These are phyloP conservation scores for Citrus unshiu DNA, from an alignment of 345 rosid genomes.

Conservation along the genomic window DNA sequence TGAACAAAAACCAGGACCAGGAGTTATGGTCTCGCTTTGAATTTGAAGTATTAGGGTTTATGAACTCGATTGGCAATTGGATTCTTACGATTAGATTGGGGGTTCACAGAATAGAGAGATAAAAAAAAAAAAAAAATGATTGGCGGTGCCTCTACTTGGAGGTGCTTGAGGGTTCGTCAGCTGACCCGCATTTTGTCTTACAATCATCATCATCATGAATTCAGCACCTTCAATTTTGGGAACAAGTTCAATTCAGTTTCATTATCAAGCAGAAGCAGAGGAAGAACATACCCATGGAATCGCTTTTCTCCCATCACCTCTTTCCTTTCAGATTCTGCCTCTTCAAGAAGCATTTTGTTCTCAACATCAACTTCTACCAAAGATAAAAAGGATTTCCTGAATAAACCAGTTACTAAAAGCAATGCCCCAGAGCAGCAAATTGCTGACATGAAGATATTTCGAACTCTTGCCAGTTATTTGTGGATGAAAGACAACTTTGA, in stretches of 20 bases:
- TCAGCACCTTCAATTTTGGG: conserved; percentile 12
- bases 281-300: conserved; percentile 11
- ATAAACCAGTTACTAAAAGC: conserved; percentile 15
- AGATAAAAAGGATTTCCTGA: conserved; percentile 14
- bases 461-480: conserved; percentile 68
- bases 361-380: conserved; percentile 46
- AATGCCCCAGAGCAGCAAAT: conserved; percentile 13
- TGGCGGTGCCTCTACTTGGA: conserved; percentile 13
- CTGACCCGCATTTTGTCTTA: not conserved
- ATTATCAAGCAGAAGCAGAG: not conserved
- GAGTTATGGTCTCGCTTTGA: not conserved
- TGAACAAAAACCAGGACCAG: not conserved
- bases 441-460: conserved; percentile 72
- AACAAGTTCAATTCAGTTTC: conserved; percentile 10
- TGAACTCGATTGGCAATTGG: not conserved
- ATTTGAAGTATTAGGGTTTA: not conserved
- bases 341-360: conserved; percentile 27
- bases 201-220: not conserved
- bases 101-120: not conserved
- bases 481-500: conserved; percentile 91
- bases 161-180: conserved; percentile 15
- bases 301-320: conserved; percentile 15
- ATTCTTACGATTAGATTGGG: not conserved
- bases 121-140: conserved; percentile 3
- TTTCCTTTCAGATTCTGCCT: conserved; percentile 32